Evolutionary conservation across 257 asterid species (phyloP), one percentile per base, ranked within the genome.

Genomic region (Echites panduratus): DNA sequence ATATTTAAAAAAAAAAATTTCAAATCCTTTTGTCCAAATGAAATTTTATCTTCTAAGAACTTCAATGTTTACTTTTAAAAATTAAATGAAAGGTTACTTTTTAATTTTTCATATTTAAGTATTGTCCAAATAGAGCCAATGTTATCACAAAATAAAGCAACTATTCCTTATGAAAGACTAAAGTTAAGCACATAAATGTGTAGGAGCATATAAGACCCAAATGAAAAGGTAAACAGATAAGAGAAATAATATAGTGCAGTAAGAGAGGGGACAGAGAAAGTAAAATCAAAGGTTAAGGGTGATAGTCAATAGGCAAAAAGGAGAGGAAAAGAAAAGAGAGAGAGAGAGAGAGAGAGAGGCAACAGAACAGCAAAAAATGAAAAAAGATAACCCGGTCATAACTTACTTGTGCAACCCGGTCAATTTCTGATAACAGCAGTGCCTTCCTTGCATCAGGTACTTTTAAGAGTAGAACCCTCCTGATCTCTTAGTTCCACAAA

Each of bases 371-470:
- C n/a, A 49, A 3, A 50, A 17, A 50, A 19, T 4, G 0, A 50
- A 17, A 50, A 0, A 9, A 17, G 57, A 50, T 47, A 61, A 45
- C 38, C 38, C 38, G 3, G 75, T 54, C 14, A 52, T 65, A 53
- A 62, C 93, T 85, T 82, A 91, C 99, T 82, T 78, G 89, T 77
- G 96, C 86, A 70, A 91, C 98, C 73, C 99, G 90, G 59, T 90
- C 95, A 64, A 94, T 79, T 85, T 94, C 99, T 70, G 85, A 77
- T 82, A 83, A 87, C 81, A 94, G 81, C 57, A 94, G 79, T 70
- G 81, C 87, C 80, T 89, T 90, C 68, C 96, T 89, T 7, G 91
- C 89, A 79, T 91, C 98, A 0, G 98, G 98, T 67, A 94, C 95
- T 86, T 88, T 90, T 69, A 85, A 88, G 87, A 90, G 82, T 54